Conservation (phyloP, 257 asterid genomes). For the Mitragyna speciosa region DNA sequence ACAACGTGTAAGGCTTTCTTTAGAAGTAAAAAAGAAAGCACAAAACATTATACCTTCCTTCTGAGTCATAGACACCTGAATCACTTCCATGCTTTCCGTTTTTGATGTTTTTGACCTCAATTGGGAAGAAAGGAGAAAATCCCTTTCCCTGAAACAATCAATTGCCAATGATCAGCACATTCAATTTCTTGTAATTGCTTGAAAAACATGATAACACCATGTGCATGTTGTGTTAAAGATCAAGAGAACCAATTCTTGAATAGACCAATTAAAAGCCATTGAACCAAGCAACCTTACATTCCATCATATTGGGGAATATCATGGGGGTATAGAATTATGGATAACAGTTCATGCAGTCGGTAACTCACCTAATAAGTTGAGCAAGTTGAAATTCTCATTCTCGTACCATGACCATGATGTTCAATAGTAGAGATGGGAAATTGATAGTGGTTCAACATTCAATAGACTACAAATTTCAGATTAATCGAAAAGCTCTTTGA, state of each 20-base stretch:
- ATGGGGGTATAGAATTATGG: neutral
- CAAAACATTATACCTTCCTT: conserved; percentile 61
- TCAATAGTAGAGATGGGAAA: too few relatives aligned
- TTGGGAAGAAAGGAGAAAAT: conserved; percentile 54
- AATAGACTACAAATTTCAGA: too few relatives aligned
- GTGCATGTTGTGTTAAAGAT: neutral
- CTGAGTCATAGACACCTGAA: conserved; percentile 66
- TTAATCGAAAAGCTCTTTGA: too few relatives aligned
- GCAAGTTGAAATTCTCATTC: too few relatives aligned
- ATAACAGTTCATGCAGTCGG: neutral
- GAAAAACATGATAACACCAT: neutral
- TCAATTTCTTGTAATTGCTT: neutral
- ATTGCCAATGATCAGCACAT: neutral
- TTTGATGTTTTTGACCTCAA: conserved; percentile 70
- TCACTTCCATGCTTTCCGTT: conserved; percentile 68
- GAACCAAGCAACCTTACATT: neutral
- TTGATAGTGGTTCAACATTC: too few relatives aligned
- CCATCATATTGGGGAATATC: neutral
- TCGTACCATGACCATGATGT: too few relatives aligned
- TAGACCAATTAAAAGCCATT: neutral
- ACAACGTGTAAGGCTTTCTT: neutral
- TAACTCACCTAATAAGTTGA: too few relatives aligned
- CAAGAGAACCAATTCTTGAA: neutral
- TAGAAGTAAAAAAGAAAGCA: neutral
- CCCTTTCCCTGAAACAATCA: conserved; percentile 52